phyloP scores from a whole-genome alignment of 352 stramenopile species.

The Pythium chondricola region DNA sequence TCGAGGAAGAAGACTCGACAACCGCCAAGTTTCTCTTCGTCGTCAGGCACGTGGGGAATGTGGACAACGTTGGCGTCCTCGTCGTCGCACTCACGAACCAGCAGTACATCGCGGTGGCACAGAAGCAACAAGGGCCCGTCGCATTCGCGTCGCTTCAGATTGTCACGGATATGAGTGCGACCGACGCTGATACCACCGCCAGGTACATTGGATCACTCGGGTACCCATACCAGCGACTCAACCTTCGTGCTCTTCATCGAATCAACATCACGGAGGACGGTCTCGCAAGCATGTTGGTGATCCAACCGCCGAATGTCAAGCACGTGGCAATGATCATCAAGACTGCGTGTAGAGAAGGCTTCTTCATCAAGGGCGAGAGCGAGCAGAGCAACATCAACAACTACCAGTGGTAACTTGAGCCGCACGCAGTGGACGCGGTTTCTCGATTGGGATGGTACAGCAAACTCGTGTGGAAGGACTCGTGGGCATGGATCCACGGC shows the following conservation, averaged over 20 bases:
- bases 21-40: constrained; percentile 10
- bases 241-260: too few relatives aligned
- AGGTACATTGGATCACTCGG: too few relatives aligned
- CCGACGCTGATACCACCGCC: too few relatives aligned
- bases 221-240: too few relatives aligned
- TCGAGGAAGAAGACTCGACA: background rate
- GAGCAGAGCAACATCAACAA: constrained; percentile 22
- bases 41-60: background rate
- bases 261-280: too few relatives aligned
- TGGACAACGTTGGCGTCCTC: background rate
- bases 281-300: constrained; percentile 1
- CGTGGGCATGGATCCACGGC: constrained; percentile 19
- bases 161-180: too few relatives aligned
- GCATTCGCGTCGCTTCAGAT: too few relatives aligned
- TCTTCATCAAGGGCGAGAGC: constrained; percentile 12
- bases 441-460: background rate
- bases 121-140: constrained; percentile 6
- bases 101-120: constrained; percentile 1
- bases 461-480: constrained; percentile 9
- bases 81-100: constrained; percentile 11
- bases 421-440: background rate
- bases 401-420: constrained; percentile 5
- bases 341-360: constrained; percentile 6
- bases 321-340: constrained; percentile 1
- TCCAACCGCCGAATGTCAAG: constrained; percentile 12